phyloP scores from a whole-genome alignment of 2,329 filamentous ascomycete species.

The Claviceps spartinae region DNA sequence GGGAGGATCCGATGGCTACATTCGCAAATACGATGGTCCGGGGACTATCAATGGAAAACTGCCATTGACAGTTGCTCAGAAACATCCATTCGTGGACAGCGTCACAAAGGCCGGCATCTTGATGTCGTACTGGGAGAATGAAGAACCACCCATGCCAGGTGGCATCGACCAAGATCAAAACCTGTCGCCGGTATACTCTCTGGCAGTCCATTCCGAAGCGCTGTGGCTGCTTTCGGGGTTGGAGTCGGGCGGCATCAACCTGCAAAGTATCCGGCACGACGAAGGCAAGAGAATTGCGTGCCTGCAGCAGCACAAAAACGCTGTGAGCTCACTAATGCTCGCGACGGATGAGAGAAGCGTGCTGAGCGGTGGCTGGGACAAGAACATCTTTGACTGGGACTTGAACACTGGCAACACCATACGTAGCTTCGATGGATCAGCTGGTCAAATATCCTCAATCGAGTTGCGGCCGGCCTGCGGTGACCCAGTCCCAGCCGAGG shows the following conservation, averaged over 20 bases:
- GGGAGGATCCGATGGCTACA: constrained; percentile 87
- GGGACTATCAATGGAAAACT: constrained; percentile 92
- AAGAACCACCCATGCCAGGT: constrained; percentile 47
- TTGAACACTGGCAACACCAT: constrained; percentile 70
- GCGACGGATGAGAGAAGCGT: constrained; percentile 76
- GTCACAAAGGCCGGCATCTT: constrained; percentile 90
- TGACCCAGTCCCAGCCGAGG: constrained; percentile 61
- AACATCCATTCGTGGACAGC: constrained; percentile 93
- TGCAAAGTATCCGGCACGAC: constrained; percentile 86
- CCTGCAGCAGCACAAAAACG: constrained; percentile 73
- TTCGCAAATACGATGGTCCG: constrained; percentile 91
- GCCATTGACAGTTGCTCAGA: constrained; percentile 83
- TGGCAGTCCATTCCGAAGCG: constrained; percentile 80
- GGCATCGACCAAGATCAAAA: constrained; percentile 42
- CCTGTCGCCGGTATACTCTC: constrained; percentile 84
- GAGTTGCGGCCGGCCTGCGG: constrained; percentile 70
- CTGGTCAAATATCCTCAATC: constrained; percentile 75
- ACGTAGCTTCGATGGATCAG: constrained; percentile 62
- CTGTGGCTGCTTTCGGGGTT: constrained; percentile 85
- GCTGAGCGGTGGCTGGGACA: constrained; percentile 93
- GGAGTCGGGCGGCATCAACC: constrained; percentile 81
- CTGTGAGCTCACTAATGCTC: constrained; percentile 75
- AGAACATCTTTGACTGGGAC: constrained; percentile 88
- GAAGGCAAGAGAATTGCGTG: constrained; percentile 82
- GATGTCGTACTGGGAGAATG: constrained; percentile 97